Evolutionary conservation across 768 basidiomycete genomes (phyloP).

Genomic region (Polyporus arcularius): DNA sequence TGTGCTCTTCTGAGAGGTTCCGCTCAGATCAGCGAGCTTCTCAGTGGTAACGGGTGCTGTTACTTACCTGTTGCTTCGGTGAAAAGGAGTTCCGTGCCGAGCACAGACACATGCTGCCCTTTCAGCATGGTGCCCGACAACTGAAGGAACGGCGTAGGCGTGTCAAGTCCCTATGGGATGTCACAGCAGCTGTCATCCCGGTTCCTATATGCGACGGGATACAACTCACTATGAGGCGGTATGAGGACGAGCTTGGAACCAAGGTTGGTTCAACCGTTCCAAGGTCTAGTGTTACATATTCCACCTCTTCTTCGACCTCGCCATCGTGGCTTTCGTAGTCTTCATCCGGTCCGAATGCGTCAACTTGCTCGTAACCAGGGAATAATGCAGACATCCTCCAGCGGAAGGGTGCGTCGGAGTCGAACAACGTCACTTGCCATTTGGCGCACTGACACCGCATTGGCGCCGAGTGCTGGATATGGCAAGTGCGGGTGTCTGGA

Average conservation of each 20-base stretch:
- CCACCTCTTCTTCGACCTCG: slow-evolving; percentile 50
- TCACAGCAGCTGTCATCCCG: background rate
- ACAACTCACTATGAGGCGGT: slow-evolving; percentile 69
- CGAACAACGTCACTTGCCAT: no score
- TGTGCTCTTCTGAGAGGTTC: slow-evolving; percentile 35
- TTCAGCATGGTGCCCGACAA: slow-evolving; percentile 74
- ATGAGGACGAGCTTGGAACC: slow-evolving; percentile 68
- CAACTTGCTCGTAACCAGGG: slow-evolving; percentile 68
- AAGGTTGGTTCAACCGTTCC: slow-evolving; percentile 72
- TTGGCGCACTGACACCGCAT: no score
- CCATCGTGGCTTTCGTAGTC: slow-evolving; percentile 55
- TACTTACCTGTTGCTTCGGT: slow-evolving; percentile 61
- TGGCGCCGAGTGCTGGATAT: no score
- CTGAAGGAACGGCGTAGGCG: slow-evolving; percentile 75
- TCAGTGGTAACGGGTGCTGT: background rate
- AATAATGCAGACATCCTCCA: slow-evolving; percentile 32
- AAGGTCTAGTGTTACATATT: slow-evolving; percentile 75
- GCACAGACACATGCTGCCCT: slow-evolving; percentile 63
- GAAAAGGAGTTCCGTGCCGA: slow-evolving; percentile 80
- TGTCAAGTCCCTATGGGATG: slow-evolving; percentile 61
- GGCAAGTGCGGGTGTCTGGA: no score
- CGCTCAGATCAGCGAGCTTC: slow-evolving; percentile 3
- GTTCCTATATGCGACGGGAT: background rate
- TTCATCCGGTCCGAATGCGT: slow-evolving; percentile 65
- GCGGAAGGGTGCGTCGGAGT: no score